These are phyloP conservation scores for Flaveria ramosissima DNA, from an alignment of 129 eudicot species.

Conservation along the genomic window DNA sequence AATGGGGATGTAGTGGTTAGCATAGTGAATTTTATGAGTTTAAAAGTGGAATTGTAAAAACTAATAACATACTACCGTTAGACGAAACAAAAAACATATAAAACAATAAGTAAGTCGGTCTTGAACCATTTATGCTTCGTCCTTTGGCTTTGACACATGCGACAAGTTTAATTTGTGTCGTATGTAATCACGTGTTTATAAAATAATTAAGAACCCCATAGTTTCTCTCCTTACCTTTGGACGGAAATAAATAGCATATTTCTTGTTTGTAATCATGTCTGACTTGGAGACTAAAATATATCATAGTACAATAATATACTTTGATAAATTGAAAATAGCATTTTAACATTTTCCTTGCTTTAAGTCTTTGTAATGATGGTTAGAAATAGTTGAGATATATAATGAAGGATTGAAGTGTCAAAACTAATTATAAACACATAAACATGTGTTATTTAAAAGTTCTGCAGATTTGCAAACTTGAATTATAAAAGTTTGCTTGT, in stretches of 20 bases:
- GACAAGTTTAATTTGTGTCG: not conserved
- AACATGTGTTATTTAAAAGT: too few relatives aligned
- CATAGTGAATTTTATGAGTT: too few relatives aligned
- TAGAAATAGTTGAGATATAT: too few relatives aligned
- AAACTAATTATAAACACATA: too few relatives aligned
- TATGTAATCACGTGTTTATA: not conserved
- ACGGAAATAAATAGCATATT: not conserved
- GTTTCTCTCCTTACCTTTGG: not conserved
- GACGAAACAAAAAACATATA: too few relatives aligned
- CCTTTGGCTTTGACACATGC: not conserved
- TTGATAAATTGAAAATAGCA: not conserved
- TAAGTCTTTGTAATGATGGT: not conserved
- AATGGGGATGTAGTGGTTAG: too few relatives aligned
- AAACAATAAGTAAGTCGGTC: too few relatives aligned
- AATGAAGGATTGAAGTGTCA: too few relatives aligned
- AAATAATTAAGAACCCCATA: not conserved
- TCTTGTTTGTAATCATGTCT: slow-evolving; percentile 11
- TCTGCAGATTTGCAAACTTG: too few relatives aligned
- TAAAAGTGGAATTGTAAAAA: too few relatives aligned
- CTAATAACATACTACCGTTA: too few relatives aligned
- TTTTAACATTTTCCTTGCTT: not conserved
- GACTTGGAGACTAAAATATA: not conserved
- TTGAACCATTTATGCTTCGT: not conserved
- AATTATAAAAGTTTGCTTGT: too few relatives aligned
- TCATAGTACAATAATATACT: not conserved